Evolutionary conservation across 2,329 filamentous ascomycete species (phyloP), one percentile per base, ranked within the genome.

Genomic region (Alternaria sp.): DNA sequence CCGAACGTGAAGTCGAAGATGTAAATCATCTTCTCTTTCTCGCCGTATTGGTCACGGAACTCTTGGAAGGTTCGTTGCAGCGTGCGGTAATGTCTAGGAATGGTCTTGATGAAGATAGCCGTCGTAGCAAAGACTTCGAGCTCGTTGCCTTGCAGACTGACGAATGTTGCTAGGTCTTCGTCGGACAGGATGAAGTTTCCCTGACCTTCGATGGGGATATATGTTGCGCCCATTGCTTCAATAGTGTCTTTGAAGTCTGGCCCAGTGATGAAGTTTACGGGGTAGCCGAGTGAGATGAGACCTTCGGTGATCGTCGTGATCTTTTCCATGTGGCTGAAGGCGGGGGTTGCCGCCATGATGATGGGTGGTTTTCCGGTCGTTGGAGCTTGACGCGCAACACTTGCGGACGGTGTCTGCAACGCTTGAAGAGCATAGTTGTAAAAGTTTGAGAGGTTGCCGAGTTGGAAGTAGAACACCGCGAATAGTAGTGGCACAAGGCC

Each of bases 1-100:
- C 77, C 72, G 48, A 76, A 81, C 4, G 75, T 66, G 5, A 73
- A 72, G 63, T 85, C 83, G 28, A 73, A 71, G 28, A 85, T 52
- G 22, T 84, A 69, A n/a, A 85, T 61, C 24, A 85, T 74, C 39
- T 81, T 71, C 8, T 78, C 70, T 4, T 62, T 59, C 2, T 78
- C 75, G 3, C 62, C 59, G 20, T 80, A 68, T 2, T 72, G 52
- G 5, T 71, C 68, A 3, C 74, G 73, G 34, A 67, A 14, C 80
- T 58, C 3, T 14, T 22, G 24, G n/a, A 63, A 78, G 1, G 75
- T 71, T 14, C 58, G 62, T 56, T 78, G 77, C 9, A 81, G 41
- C 6, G 74, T 70, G 36, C 68, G 62, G 60, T 78, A 74, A 12
- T 77, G 73, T 5, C 62, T 56, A 0, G 78, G 75, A 1, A 79